These are phyloP conservation scores for Pichia gijzeniarum DNA, from an alignment of 805 yeast genomes.

Conservation along the genomic window DNA sequence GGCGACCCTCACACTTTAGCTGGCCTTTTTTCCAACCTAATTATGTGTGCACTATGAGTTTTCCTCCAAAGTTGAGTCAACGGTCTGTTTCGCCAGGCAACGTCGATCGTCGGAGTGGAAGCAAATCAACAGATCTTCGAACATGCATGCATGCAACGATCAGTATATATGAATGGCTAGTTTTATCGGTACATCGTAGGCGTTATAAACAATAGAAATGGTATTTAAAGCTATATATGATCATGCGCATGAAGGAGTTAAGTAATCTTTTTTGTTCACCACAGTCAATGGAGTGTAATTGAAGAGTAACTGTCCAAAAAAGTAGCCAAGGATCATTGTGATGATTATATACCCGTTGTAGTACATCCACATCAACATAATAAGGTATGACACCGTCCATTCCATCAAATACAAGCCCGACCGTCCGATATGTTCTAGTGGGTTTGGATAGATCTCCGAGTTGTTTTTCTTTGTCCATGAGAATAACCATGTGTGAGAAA, in stretches of 20 bases:
- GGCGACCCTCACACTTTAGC: too few species aligned
- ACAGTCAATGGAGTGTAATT: slow-evolving; percentile 24
- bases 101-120: too few species aligned
- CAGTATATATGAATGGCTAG: too few species aligned
- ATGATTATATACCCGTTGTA: slow-evolving; percentile 65
- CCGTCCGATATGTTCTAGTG: slow-evolving; percentile 47
- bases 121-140: too few species aligned
- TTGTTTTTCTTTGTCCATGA: slow-evolving; percentile 13
- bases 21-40: too few species aligned
- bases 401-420: slow-evolving; percentile 47
- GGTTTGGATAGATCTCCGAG: slow-evolving; percentile 30
- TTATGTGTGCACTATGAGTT: too few species aligned
- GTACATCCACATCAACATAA: slow-evolving; percentile 71
- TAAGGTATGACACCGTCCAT: slow-evolving; percentile 58
- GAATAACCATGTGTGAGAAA: slow-evolving; percentile 26
- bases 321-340: slow-evolving; percentile 55
- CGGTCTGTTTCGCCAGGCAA: too few species aligned
- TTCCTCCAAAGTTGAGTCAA: too few species aligned
- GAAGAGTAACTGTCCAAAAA: slow-evolving; percentile 50
- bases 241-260: slow-evolving; percentile 2
- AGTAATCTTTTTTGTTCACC: slow-evolving; percentile 4
- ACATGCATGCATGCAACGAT: too few species aligned
- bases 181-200: too few species aligned
- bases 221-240: neutral
- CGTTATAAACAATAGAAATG: too few species aligned